A percentile compares a stretch with the other conserved stretches of the same genome.
Evolutionary conservation across 108 stramenopile genomes (phyloP).

Genomic region (Pseudonitzschia delicatissima): DNA sequence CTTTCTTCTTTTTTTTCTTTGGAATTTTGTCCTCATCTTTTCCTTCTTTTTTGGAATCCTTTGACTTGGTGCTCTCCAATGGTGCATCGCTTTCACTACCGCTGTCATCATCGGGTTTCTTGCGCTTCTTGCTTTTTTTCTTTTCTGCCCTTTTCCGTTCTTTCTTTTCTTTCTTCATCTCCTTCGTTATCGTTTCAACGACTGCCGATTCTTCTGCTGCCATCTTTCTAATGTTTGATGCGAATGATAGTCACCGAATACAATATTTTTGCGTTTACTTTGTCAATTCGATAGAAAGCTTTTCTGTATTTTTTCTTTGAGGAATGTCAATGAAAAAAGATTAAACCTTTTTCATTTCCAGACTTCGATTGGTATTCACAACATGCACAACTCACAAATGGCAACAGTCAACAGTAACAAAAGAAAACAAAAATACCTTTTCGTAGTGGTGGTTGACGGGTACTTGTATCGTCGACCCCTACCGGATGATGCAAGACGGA

Average conservation of each 20-base stretch:
- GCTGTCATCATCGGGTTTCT: conserved; percentile 18
- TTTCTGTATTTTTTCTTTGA: no score
- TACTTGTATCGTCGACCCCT: no score
- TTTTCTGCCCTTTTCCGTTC: conserved; percentile 10
- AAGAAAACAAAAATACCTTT: no score
- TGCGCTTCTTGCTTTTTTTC: conserved; percentile 34
- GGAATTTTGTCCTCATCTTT: conserved; percentile 15
- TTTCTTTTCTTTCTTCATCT: conserved; percentile 6
- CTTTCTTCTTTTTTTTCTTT: conserved; percentile 12
- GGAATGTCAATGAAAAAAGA: no score
- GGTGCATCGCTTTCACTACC: not conserved
- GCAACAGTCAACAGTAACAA: no score
- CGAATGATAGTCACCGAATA: not conserved
- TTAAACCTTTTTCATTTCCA: no score
- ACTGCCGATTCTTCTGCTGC: not conserved
- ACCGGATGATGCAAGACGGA: no score
- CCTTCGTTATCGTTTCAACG: not conserved
- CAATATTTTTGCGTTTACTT: no score
- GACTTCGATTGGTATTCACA: no score
- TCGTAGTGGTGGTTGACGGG: no score
- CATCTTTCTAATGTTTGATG: not conserved
- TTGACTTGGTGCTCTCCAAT: not conserved
- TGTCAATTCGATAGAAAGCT: no score
- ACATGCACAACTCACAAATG: no score
- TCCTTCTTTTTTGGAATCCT: not conserved